phyloP scores from a whole-genome alignment of 176 grass and related monocot species.

The Triticum turgidum region DNA sequence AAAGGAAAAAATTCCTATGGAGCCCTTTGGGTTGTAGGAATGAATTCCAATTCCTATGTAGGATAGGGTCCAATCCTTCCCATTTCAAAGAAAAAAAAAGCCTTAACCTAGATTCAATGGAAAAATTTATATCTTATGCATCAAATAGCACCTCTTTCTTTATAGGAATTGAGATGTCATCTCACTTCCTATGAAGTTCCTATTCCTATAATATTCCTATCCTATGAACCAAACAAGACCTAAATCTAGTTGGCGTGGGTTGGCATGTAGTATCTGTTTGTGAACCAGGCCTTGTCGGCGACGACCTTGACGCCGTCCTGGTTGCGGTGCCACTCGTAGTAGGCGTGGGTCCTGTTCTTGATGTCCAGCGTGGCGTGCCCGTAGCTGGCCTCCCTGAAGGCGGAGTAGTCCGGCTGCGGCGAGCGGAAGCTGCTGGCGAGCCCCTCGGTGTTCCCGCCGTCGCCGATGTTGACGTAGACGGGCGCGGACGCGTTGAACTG shows the following conservation, averaged over 20 bases:
- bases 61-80: no score
- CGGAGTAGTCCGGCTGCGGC: constrained; percentile 62
- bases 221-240: no score
- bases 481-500: constrained; percentile 46
- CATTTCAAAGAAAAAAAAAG: no score
- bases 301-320: constrained; percentile 54
- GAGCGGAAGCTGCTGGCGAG: constrained; percentile 45
- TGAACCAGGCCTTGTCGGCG: constrained; percentile 60
- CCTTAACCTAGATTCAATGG: no score
- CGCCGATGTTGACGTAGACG: constrained; percentile 64
- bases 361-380: constrained; percentile 65
- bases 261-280: constrained; percentile 53
- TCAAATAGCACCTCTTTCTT: no score
- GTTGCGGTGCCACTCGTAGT: constrained; percentile 71
- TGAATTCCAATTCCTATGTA: no score
- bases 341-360: constrained; percentile 65
- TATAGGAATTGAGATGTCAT: no score
- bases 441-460: constrained; percentile 66
- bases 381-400: constrained; percentile 69
- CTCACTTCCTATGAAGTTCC: no score
- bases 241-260: constrained; percentile 17
- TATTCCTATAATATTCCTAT: no score
- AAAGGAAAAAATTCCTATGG: no score
- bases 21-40: no score
- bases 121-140: no score